Base-by-base conservation (phyloP, 306 rosid genomes). In the Begonia fuchsioides region DNA sequence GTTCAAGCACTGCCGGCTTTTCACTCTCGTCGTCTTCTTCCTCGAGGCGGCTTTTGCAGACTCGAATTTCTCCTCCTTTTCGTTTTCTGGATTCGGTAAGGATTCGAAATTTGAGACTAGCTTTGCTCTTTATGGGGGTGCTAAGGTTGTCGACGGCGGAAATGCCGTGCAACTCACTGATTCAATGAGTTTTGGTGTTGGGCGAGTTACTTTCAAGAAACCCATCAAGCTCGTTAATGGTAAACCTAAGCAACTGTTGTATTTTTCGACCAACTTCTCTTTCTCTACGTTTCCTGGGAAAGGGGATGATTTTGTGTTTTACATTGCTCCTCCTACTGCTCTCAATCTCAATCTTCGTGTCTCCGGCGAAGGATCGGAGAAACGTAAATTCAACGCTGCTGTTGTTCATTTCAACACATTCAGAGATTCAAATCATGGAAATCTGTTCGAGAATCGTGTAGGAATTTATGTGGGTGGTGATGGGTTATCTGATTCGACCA, bases 241-340 rank as follows among this genome's bases (percentile, higher is more conserved):
- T 73, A 58, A 45, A 55, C 63, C 85, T 43, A 65, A 50, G 72
- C 72, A 57, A 56, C 63, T 64, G 19, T 71, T 75, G 15, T 90
- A 92, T 9, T 85, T 85, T 71, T 75, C 85, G 12, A 76, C 79
- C 13, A 54, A 73, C 60, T 79, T 90, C 74, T 68, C 79, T 1
- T 81, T 85, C 64, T 79, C 85, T 13, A 52, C 77, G 56, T 58
- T 75, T 47, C 54, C 63, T 49, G 67, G 54, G 44, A 66, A 56
- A 59, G 77, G 64, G 7, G 69, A 65, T 70, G 93, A 95, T 19
- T 57, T 90, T 56, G 85, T 80, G 50, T 79, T 90, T 74, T 66
- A 79, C 49, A 38, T 90, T 64, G 72, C 73, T 63, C 95, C 73
- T 63, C 95, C 98, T 8, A 71, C 55, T 64, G 72, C 64, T 58